Base-by-base conservation (phyloP, 2,329 filamentous ascomycete genomes). In the Diplodia corticola region DNA sequence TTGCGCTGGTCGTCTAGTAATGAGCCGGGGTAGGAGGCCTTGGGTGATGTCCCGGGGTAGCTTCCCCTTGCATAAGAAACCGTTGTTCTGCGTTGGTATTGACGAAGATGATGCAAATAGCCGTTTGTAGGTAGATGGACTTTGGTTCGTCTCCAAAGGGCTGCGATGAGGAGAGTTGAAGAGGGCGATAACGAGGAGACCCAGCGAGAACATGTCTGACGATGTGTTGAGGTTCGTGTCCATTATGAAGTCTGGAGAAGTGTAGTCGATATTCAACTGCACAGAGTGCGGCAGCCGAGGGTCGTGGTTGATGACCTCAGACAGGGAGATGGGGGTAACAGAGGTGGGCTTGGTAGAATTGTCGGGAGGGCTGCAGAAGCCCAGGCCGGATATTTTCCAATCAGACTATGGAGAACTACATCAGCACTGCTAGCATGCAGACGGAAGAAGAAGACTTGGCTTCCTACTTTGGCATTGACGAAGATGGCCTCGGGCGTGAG, bases 331-430 rank as follows among this genome's bases (percentile, higher is more conserved):
- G 10, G 92, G 90, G 49, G 89, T 85, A 57, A 96, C 87, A 4
- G 91, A 90, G 3, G 91, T 91, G 53, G 89, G 84, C 70, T 90
- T 89, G 30, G 87, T 89, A 22, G 91, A 91, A 71, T 87, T 86
- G 71, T 93, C 91, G 57, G 91, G 87, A 15, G 93, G 91, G 53
- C 91, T 91, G 75, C 91, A 92, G 77, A 97, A 99, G 0, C 91
- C 88, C 46, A 99, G 85, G n/a, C 94, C 95, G 71, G 93, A 94
- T 68, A 99, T 91, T 77, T 99, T 99, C 95, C 95, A 99, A 78
- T 99, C 95, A 55, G 92, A 96, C 89, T 91, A 78, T 77, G 64
- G 71, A 67, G 44, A 12, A 26, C 44, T 49, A 33, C 49, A 61
- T 66, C 48, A 66, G 64, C 37, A 66, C 35, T 24, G 64, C 55